Base-by-base conservation (phyloP, 176 grass and related monocot genomes). In the Carex cristatella region DNA sequence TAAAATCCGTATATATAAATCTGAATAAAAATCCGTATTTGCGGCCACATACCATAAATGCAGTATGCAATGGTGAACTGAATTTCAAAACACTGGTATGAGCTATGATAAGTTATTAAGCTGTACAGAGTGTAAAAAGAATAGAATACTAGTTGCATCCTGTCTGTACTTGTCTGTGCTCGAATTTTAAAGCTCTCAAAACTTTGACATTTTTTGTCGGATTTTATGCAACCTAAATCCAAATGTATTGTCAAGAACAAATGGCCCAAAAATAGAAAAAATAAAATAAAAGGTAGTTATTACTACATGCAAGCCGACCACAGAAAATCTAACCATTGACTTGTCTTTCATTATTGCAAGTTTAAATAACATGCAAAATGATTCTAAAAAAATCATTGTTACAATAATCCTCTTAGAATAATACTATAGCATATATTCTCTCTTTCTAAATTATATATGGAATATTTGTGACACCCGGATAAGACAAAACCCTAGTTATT, bases 371-470 rank as follows among this genome's bases (percentile, higher is more conserved):
- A 30, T 54, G 10, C 5, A 53, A 76, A 51, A 53, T 54, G 5
- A 31, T 55, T 55, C 72, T 23, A 72, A 44, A 53, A 54, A 72
- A 72, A 72, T 77, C 49, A 77, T 28, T 48, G 10, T 77, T 77
- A 55, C n/a, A 56, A 55, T 55, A 23, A 77, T 77, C 48, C 49
- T 48, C 48, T 54, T 55, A 76, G 14, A 76, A 76, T 32, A 76
- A 76, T 32, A 76, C 27, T 49, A 76, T 56, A 31, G 48, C 48
- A 77, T 77, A 77, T 77, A 77, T 77, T 31, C 46, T 46, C 23
- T 77, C 23, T 77, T 53, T 72, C 3, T 48, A 48, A 55, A 77
- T 77, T 77, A 56, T 56, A 32, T 77, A 77, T 77, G 23, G 49
- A 77, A 77, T 77, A 77, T 32, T 55, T 55, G 2, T 72, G 10